Evolutionary conservation across 805 yeast species (phyloP), one percentile per base, ranked within the genome.

Genomic region (Metschnikowia henanensis): DNA sequence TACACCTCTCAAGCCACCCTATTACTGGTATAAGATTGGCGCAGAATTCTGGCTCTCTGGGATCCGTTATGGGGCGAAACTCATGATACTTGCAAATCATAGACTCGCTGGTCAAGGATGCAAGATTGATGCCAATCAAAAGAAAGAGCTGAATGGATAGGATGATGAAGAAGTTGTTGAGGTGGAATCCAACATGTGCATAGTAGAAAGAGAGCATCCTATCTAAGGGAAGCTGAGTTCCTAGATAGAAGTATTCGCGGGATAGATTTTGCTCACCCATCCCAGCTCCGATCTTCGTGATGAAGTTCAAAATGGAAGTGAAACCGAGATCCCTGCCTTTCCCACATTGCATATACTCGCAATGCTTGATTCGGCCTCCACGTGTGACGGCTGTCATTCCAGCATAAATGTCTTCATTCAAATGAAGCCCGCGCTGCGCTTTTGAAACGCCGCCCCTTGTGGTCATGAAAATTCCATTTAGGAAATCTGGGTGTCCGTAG

Each of bases 261-360:
- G 91, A 84, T 48, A 86, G 70, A 83, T 86, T 83, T 65, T 86
- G 95, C 67, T 86, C 95, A 65, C 94, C 94, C 95, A 86, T 86
- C 68, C 95, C 95, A 54, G 94, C 91, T 67, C 95, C 95, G 76
- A 86, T 85, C 68, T 86, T 86, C 32, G 91, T 85, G 18, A 90
- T 85, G 76, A 86, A 86, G 67, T 86, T 86, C 75, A 85, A 74
- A 68, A 86, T 85, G 5, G 94, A 84, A 47, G 90, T 90, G 66
- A 86, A 86, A 61, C 95, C 95, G 58, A 86, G 75, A 76, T 86
- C 95, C 75, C 95, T 76, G 63, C 95, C 95, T 68, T 86, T 86
- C 69, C 95, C 95, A 79, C 95, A 86, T 70, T 86, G 95, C 68
- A 81, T 83, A 63, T 85, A 86, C 61, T 86, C 95, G 73, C 90